Percentiles rank a stretch among this genome's conserved stretches.
phyloP scores from a whole-genome alignment of 73 alveolate genomes.

The Stentor coeruleus region DNA sequence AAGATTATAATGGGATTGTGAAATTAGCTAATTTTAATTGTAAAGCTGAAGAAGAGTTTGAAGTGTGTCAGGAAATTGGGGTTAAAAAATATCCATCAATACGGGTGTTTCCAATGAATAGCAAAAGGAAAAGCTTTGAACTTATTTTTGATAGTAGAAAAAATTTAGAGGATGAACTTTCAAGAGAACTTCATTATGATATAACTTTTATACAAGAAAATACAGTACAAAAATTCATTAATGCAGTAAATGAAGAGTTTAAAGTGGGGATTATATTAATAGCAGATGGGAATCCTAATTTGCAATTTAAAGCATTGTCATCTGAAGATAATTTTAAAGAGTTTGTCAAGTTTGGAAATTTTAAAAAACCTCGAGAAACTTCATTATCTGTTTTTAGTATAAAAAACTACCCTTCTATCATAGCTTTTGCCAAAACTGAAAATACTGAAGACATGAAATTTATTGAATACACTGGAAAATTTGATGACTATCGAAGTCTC shows the following conservation, averaged over 20 bases:
- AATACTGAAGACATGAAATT: background rate
- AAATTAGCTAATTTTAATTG: background rate
- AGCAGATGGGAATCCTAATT: background rate
- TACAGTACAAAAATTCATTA: background rate
- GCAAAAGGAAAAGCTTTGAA: slow-evolving; percentile 15
- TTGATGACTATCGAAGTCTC: background rate
- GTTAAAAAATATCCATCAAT: slow-evolving; percentile 1
- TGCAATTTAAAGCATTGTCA: background rate
- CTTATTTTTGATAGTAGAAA: background rate
- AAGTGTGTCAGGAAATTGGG: background rate
- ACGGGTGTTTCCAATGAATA: background rate
- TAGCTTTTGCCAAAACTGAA: background rate
- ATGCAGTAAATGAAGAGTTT: background rate
- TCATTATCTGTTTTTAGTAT: background rate
- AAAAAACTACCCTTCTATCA: background rate
- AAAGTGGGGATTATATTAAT: background rate
- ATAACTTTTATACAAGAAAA: background rate
- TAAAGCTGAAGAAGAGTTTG: slow-evolving; percentile 14
- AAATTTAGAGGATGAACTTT: background rate
- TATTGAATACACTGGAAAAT: background rate
- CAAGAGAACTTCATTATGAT: background rate
- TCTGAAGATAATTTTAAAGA: background rate
- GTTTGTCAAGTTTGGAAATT: background rate
- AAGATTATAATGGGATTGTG: slow-evolving; percentile 11
- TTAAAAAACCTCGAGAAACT: background rate